Evolutionary conservation across 352 stramenopile species (phyloP), one percentile per base, ranked within the genome.

Genomic region (Globisporangium paddicum): DNA sequence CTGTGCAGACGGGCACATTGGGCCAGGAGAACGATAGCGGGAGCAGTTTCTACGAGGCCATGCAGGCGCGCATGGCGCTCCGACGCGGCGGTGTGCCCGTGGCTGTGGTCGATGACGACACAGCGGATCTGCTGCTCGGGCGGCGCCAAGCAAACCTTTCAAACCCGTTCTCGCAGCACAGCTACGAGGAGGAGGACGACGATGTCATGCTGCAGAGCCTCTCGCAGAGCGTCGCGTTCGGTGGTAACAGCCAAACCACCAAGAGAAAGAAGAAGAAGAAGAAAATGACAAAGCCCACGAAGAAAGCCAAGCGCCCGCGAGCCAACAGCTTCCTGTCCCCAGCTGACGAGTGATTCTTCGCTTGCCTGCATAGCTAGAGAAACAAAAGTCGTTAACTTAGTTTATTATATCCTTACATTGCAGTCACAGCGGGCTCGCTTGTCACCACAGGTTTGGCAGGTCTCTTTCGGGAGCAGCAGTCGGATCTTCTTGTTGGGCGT

Each of bases 201-300:
- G 79, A 89, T 14, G 55, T 80, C n/a, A 76, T 90, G 55, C 71
- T 92, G 8, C 82, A 92, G 54, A 92, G 77, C 60, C 68, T 92
- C 14, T 92, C 82, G 60, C 82, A 92, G 56, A 73, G 69, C 38
- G 74, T 47, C 18, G 41, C 78, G 42, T 77, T 82, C 34, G 53
- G 60, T 10, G 65, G 26, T 7, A 67, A 28, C 62, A 54, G 44
- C 58, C 64, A 23, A 46, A 49, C 23, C 62, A 59, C 35, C 14
- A 60, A 51, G 42, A 64, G 26, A 37, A 63, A 41, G 46, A 25
- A 38, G 14, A 63, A 34, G 28, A 21, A 10, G 19, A 34, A 30
- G 16, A 35, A 48, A 9, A 26, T 8, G 3, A 13, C 47, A 16
- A 54, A 40, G 18, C 19, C n/a, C 13, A 60, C 30, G 30, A 35